phyloP scores from a whole-genome alignment of 495 filamentous ascomycete species.

The Baudoinia panamericana region DNA sequence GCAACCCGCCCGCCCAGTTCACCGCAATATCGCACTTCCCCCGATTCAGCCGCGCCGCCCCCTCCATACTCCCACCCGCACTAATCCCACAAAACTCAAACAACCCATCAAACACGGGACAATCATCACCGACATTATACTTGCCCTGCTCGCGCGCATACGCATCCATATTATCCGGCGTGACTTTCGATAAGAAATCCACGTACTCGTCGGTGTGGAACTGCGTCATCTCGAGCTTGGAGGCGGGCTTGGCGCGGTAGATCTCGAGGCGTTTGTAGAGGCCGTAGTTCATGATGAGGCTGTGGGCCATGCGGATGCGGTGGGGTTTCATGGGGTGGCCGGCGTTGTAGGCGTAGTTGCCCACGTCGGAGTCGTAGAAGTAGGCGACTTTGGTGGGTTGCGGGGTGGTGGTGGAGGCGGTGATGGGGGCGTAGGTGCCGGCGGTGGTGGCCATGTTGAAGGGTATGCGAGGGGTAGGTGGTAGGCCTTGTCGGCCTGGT shows the following conservation, averaged over 20 bases:
- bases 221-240: conserved; percentile 94
- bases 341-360: conserved; percentile 94
- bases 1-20: conserved; percentile 94
- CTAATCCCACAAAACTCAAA: conserved; percentile 98
- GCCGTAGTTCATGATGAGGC: conserved; percentile 96
- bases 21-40: conserved; percentile 94
- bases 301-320: conserved; percentile 91
- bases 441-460: conserved; percentile 8
- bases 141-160: conserved; percentile 87
- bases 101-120: conserved; percentile 92
- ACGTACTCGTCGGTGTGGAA: conserved; percentile 99
- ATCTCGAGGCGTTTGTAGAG: conserved; percentile 99
- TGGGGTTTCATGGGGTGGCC: conserved; percentile 99
- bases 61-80: conserved; percentile 94
- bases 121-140: conserved; percentile 97
- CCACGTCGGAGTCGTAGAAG: conserved; percentile 96
- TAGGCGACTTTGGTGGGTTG: conserved; percentile 67
- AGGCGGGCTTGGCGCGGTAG: conserved; percentile 94
- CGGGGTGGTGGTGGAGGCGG: conserved; percentile 16
- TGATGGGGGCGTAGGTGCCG: conserved; percentile 16
- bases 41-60: conserved; percentile 79
- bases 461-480: background rate
- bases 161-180: conserved; percentile 95
- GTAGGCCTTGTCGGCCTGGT: no score
- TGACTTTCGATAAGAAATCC: conserved; percentile 91